Evolutionary conservation across 768 basidiomycete species (phyloP), one percentile per base, ranked within the genome.

Genomic region (Suillus cothurnatus): DNA sequence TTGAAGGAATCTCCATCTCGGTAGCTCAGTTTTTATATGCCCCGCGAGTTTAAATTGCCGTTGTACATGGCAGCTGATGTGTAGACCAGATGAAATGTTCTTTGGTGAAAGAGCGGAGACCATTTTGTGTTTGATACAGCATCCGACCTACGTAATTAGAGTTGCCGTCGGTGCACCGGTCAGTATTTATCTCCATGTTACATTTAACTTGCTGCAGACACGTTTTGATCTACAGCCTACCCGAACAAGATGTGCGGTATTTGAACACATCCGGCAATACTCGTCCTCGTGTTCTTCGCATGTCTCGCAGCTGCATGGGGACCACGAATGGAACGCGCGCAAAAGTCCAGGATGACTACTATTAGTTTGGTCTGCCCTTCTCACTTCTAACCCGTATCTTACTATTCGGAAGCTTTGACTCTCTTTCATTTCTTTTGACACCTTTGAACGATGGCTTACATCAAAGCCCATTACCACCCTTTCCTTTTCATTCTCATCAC

Each of bases 401-500:
- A 26, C 58, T 31, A 59, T 59, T 41, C 38, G 39, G 58, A 58
- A 11, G 36, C 36, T 39, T 38, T 59, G 58, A 31, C 64, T 65
- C 58, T 43, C 60, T 64, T 61, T 63, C 61, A 62, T 53, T 43
- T 61, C 63, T 56, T 36, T 57, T 62, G 39, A 41, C 66, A 50
- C 38, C 62, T 62, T 66, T 63, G 47, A 56, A 71, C 71, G 52
- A 82, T 80, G 80, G 75, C 81, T 43, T 79, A 78, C 66, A 74
- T 82, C 69, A 82, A 83, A 71, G 80, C 84, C 7, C 81, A 84
- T 68, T 88, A 88, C 66, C 87, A 88, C 65, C 88, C 88, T 2
- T 81, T 87, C 67, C 77, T 88, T 49, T 89, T 89, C 67, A 76
- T 82, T 14, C 77, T 91, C 72, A 90, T 93, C 79, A 82, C 87